Conservation (phyloP, 177 flowering plant species). For the Vitis hybrid region DNA sequence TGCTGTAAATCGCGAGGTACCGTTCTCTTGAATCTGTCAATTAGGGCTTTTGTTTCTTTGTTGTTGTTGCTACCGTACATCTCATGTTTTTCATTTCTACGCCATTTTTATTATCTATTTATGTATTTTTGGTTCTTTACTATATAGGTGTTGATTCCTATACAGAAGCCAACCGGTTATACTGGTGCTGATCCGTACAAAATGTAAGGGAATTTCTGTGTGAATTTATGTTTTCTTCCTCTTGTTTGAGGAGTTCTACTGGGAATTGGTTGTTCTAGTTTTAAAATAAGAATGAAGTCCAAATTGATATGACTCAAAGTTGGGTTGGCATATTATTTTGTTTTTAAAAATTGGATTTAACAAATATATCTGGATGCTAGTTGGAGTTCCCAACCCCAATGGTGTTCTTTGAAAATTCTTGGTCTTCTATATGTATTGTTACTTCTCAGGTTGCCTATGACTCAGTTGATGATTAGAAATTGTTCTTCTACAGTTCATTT, state of each 20-base stretch:
- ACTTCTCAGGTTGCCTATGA: not conserved
- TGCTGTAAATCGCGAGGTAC: slow-evolving; percentile 95
- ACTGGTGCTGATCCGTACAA: slow-evolving; percentile 97
- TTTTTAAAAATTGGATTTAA: not conserved
- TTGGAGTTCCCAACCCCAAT: not conserved
- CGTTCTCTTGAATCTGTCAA: not conserved
- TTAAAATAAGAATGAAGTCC: not conserved
- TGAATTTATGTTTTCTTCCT: not conserved
- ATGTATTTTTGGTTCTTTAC: slow-evolving; percentile 1
- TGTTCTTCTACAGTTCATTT: slow-evolving; percentile 72
- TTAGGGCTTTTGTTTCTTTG: slow-evolving; percentile 7
- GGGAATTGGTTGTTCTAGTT: not conserved
- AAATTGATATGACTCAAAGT: not conserved
- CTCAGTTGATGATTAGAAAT: not conserved
- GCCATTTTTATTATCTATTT: not conserved
- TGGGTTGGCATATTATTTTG: not conserved
- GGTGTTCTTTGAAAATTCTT: not conserved
- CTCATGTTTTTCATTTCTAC: slow-evolving; percentile 1
- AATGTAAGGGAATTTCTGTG: slow-evolving; percentile 47
- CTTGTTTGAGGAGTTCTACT: not conserved
- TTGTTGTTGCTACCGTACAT: not conserved
- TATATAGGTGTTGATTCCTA: slow-evolving; percentile 74
- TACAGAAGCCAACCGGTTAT: slow-evolving; percentile 85
- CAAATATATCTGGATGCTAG: not conserved
- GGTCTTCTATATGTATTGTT: not conserved